Conservation (phyloP, 345 rosid species). For the Lumnitzera littorea region DNA sequence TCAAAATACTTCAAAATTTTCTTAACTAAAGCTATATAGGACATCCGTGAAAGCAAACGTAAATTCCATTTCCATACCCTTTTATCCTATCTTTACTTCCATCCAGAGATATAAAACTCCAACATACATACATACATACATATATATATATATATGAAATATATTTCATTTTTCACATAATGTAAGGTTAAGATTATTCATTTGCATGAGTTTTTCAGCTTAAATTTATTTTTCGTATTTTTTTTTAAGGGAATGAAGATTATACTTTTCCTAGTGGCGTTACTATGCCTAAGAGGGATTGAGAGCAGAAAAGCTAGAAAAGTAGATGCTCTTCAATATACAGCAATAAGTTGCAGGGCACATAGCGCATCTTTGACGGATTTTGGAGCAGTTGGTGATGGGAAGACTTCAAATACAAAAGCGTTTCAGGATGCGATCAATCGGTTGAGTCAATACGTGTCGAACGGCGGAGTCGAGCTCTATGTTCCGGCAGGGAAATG, state of each 20-base stretch:
- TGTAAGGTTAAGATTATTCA: not conserved
- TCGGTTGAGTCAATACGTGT: slow-evolving; percentile 43
- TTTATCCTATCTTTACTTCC: not conserved
- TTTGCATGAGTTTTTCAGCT: not conserved
- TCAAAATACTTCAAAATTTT: slow-evolving; percentile 6
- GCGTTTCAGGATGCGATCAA: slow-evolving; percentile 65
- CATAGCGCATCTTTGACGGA: slow-evolving; percentile 79
- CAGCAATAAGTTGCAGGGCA: slow-evolving; percentile 66
- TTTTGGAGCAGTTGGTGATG: slow-evolving; percentile 88
- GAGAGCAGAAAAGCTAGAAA: slow-evolving; percentile 30
- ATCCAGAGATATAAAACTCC: too few relatives aligned
- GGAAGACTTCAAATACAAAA: slow-evolving; percentile 65
- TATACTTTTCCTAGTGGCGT: slow-evolving; percentile 4
- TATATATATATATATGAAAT: too few relatives aligned
- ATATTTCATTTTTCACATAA: not conserved
- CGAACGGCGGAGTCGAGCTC: slow-evolving; percentile 64
- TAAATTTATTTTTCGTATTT: not conserved
- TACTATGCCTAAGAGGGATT: slow-evolving; percentile 19
- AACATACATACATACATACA: too few relatives aligned
- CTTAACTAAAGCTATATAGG: too few relatives aligned
- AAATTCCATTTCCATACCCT: not conserved
- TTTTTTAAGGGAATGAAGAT: slow-evolving; percentile 20
- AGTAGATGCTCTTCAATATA: slow-evolving; percentile 48
- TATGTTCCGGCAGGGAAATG: slow-evolving; percentile 78
- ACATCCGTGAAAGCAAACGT: too few relatives aligned